phyloP scores from a whole-genome alignment of 352 stramenopile genomes.

The Phytopythium ostracodes region DNA sequence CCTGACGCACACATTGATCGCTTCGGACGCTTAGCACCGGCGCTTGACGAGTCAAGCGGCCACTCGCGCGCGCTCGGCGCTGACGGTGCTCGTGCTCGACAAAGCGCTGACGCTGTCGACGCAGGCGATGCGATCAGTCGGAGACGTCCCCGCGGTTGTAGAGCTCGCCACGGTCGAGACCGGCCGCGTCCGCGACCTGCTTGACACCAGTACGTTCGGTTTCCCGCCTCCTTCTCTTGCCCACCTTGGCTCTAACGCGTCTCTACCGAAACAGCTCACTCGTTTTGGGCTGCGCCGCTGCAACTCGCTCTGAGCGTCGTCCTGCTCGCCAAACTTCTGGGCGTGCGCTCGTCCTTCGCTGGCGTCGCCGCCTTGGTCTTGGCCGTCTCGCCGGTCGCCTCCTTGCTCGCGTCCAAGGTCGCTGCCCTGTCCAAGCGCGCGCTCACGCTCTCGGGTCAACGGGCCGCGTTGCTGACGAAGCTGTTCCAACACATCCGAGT shows the following conservation, averaged over 20 bases:
- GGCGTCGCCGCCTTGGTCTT: slow-evolving; percentile 58
- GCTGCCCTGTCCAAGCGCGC: slow-evolving; percentile 37
- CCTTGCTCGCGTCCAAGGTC: slow-evolving; percentile 29
- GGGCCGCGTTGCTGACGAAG: slow-evolving; percentile 54
- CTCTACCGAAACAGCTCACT: slow-evolving; percentile 31
- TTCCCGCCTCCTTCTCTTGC: too few relatives aligned
- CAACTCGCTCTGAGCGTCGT: slow-evolving; percentile 52
- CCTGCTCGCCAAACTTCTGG: slow-evolving; percentile 50
- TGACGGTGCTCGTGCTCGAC: slow-evolving; percentile 64
- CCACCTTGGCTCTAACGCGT: background rate
- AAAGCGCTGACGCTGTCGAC: slow-evolving; percentile 54
- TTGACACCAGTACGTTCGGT: slow-evolving; percentile 30
- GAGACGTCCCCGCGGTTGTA: slow-evolving; percentile 77
- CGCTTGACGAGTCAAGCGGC: slow-evolving; percentile 63
- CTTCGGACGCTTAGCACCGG: slow-evolving; percentile 26
- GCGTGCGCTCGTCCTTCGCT: slow-evolving; percentile 37
- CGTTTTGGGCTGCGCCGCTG: slow-evolving; percentile 55
- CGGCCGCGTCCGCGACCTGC: slow-evolving; percentile 86
- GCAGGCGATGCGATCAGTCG: slow-evolving; percentile 47
- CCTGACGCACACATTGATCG: background rate
- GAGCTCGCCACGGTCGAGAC: slow-evolving; percentile 95
- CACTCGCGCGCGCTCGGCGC: slow-evolving; percentile 52
- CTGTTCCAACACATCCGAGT: slow-evolving; percentile 61
- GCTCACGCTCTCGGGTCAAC: slow-evolving; percentile 41
- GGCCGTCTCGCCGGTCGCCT: slow-evolving; percentile 29